Evolutionary conservation across 1,284 basidiomycete genomes (phyloP).

Genomic region (Violaceomyces palustris): DNA sequence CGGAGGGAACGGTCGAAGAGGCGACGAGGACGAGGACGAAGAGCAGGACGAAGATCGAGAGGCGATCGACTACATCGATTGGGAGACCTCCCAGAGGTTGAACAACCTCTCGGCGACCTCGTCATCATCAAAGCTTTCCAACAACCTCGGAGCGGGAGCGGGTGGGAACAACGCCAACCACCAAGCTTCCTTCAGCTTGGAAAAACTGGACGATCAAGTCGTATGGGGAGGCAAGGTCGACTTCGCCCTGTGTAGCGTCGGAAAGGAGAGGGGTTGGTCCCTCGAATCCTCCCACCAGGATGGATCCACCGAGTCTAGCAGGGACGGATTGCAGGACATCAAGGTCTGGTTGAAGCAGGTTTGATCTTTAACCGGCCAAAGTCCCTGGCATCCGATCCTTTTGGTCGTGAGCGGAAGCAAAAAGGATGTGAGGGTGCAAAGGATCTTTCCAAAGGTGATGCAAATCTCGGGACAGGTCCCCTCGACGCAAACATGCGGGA

Average conservation of each 20-base stretch:
- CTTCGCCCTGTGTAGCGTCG: slow-evolving; percentile 33
- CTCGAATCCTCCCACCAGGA: too few species aligned
- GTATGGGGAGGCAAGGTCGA: slow-evolving; percentile 32
- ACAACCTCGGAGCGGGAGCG: neutral
- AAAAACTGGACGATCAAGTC: slow-evolving; percentile 35
- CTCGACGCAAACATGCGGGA: too few species aligned
- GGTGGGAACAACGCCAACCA: neutral
- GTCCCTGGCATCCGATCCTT: too few species aligned
- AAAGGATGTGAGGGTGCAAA: too few species aligned
- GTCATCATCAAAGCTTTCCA: neutral
- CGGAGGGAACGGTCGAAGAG: neutral
- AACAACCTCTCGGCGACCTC: neutral
- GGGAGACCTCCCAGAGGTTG: slow-evolving; percentile 8
- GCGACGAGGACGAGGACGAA: slow-evolving; percentile 18
- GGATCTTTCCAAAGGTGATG: too few species aligned
- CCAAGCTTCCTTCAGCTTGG: slow-evolving; percentile 21
- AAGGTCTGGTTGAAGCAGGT: too few species aligned
- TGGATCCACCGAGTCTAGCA: too few species aligned
- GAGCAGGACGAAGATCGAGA: slow-evolving; percentile 35
- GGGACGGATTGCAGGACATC: too few species aligned
- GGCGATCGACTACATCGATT: slow-evolving; percentile 42
- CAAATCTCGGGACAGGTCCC: too few species aligned
- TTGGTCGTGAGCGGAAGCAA: too few species aligned
- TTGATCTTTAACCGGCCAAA: too few species aligned
- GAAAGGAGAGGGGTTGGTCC: slow-evolving; percentile 20